These are phyloP conservation scores for Penicillium canariense DNA, from an alignment of 495 filamentous ascomycete species.

Conservation along the genomic window DNA sequence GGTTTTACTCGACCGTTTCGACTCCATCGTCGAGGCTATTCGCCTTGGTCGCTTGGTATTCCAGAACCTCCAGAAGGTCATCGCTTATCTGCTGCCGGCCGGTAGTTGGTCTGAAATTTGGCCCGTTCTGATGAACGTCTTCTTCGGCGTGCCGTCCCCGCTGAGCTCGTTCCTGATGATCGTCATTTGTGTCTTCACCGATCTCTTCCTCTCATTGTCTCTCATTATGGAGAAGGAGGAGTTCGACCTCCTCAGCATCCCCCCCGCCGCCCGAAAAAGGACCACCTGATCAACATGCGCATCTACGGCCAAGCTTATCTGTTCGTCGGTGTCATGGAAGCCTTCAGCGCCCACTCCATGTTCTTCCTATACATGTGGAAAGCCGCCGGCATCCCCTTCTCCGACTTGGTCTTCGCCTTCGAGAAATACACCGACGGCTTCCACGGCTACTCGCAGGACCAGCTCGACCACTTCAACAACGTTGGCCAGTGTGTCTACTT, in stretches of 20 bases:
- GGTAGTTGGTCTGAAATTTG: constrained; percentile 72
- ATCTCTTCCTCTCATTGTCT: constrained; percentile 56
- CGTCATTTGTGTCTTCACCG: constrained; percentile 67
- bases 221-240: constrained; percentile 70
- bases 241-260: constrained; percentile 61
- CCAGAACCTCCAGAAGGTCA: constrained; percentile 60
- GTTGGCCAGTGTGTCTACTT: constrained; percentile 68
- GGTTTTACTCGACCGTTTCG: constrained; percentile 72
- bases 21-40: constrained; percentile 66
- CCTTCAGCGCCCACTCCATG: constrained; percentile 48
- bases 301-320: constrained; percentile 52
- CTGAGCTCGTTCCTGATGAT: constrained; percentile 72
- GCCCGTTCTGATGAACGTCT: constrained; percentile 69
- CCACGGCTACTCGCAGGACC: constrained; percentile 42
- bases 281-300: constrained; percentile 54
- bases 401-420: constrained; percentile 46
- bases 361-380: constrained; percentile 51
- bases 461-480: constrained; percentile 43
- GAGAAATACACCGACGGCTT: constrained; percentile 47
- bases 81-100: constrained; percentile 60
- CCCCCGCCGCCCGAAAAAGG: constrained; percentile 60
- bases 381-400: constrained; percentile 43
- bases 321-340: constrained; percentile 50
- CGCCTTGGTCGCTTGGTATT: constrained; percentile 55
- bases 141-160: constrained; percentile 68